Base-by-base conservation (phyloP, 768 basidiomycete species). In the Ramaria sp. region DNA sequence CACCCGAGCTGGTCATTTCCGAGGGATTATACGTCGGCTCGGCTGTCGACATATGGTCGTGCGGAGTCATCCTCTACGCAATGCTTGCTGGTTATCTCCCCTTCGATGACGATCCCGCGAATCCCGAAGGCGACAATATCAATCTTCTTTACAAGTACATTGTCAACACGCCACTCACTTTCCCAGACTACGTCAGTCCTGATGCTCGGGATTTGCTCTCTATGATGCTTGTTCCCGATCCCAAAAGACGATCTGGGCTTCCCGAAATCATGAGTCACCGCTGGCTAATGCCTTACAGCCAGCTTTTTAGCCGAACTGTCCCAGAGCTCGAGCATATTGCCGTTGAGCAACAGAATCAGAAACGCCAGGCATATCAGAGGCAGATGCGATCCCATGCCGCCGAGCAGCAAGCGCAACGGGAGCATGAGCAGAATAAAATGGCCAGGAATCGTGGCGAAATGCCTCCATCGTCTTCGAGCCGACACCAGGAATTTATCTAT, bases 51-150 rank as follows among this genome's bases (percentile, higher is more conserved):
- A 95, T 99, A 66, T 99, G 92, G 92, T 86, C 83, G 34, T 96
- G 92, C 61, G 92, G 92, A 39, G 93, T 96, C 58, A 96, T 96
- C 64, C 77, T 96, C 5, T 96, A 96, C 66, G 93, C 92, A 58
- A 96, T 96, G 92, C 81, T 96, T 17, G 92, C 92, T 1, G 92
- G 92, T 10, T 95, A 95, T 67, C 85, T 96, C n/a, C 96, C 96
- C 22, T 99, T 97, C 70, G 96, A 98, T 71, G 96, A 98, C 70
- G 96, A 99, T 70, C 96, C 96, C 1, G 87, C 85, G 30, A 99
- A 98, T 68, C 96, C 96, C 4, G 96, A 98, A 56, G 96, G 96
- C 58, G 95, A 99, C 74, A 98, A 99, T 73, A 99, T 98, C 75
- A 98, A 98, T 67, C 80, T 98, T 5, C 73, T 99, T 48, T 98